Base-by-base conservation (phyloP, 169 alveolate species). In the Sarcocystis neurona region DNA sequence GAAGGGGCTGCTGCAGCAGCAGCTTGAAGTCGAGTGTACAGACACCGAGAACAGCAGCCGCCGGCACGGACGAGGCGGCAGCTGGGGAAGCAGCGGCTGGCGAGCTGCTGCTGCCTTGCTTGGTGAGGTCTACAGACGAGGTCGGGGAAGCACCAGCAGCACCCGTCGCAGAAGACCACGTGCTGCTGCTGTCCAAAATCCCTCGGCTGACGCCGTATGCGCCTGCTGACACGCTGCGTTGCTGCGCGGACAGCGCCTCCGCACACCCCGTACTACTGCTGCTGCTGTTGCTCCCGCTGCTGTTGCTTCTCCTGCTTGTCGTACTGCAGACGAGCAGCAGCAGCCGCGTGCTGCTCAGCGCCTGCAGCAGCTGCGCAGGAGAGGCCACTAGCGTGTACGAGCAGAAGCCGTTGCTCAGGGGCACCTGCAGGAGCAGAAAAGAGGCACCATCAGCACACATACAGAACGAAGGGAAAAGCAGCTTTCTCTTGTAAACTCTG, bases 221-320 rank as follows among this genome's bases (percentile, higher is more conserved):
- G n/a, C n/a, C n/a, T n/a, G n/a, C n/a, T n/a, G n/a, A n/a, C n/a
- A n/a, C n/a, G 41, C 12, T 23, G 30, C 8, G 37, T 6, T 23
- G 43, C 66, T 53, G 66, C 23, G 66, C 66, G 66, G 30, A 15
- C 30, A 23, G 12, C 12, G 30, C 66, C 12, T 12, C 30, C n/a
- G n/a, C n/a, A n/a, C n/a, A n/a, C n/a, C n/a, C n/a, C n/a, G n/a
- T n/a, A n/a, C n/a, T 20, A 39, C 79, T 70, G 79, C 79, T 70
- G 79, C 79, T 70, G 79, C 79, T 70, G 79, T 47, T 70, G 79
- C 79, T n/a, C n/a, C n/a, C n/a, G n/a, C n/a, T n/a, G n/a, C n/a
- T n/a, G n/a, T n/a, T n/a, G n/a, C n/a, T n/a, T n/a, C n/a, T n/a
- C n/a, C n/a, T n/a, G 12, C 30, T 15, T 23, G 66, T 53, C 66